Evolutionary conservation across 176 grass and related monocot species (phyloP), one percentile per base, ranked within the genome.

Genomic region (Cenchrus fungigraminus): DNA sequence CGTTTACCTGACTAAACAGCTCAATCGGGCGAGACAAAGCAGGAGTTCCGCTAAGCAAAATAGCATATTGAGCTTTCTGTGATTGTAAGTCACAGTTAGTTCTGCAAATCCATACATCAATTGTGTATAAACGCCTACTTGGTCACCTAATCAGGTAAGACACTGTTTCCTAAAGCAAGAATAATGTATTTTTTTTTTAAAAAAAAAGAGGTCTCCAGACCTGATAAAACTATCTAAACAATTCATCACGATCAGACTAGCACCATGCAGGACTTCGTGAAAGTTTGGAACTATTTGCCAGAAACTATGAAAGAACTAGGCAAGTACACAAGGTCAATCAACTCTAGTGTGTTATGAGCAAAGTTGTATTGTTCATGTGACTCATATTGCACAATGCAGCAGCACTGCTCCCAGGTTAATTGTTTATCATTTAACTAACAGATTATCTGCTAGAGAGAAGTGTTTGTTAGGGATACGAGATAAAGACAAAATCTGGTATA

Each of bases 11-110:
- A 68, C 90, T 87, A 89, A 87, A 98, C 86, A 98, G 45, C 69
- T 98, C 96, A 13, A 98, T 98, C 43, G 96, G 96, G 82, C 93
- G 89, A 53, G 96, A 98, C 59, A 98, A 87, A 83, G 96, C 96
- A 76, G 96, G 96, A 74, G 96, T 98, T 17, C 91, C 96, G 79
- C 96, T 98, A 19, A 98, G 93, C 68, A 98, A 90, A 85, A 98
- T 68, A 66, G 74, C 93, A 89, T 94, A 91, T 65, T 79, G 65
- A 87, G 96, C 96, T 93, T 98, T 98, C 93, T 98, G 91, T 64
- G 78, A 93, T 87, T 91, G 84, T 25, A 78, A 77, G 14, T 71
- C 53, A 65, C 37, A 51, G 28, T 79, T 62, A 65, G 29, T 88
- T 76, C 54, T 81, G 58, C 17, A 19, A 28, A 82, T 67, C 54